Evolutionary conservation across 2,329 filamentous ascomycete species (phyloP), one percentile per base, ranked within the genome.

Genomic region (Sclerotinia sclerotiorum): DNA sequence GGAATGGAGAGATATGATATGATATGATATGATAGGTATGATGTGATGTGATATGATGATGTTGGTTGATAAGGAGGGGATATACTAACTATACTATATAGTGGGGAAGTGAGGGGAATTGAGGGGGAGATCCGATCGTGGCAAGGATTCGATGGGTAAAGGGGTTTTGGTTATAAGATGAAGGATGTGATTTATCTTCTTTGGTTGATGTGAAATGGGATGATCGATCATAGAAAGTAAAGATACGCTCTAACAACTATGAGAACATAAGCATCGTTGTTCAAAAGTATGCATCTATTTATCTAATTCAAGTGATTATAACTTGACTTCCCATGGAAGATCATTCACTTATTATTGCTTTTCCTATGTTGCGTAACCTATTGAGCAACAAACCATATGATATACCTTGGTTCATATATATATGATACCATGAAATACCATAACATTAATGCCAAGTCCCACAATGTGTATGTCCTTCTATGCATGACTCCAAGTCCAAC

Each of bases 401-500:
- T 24, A 24, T 49, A 51, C 60, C 46, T 62, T 62, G 29, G 21
- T 7, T 24, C 58, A 39, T 17, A 24, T 10, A 35, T 62, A 39
- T 39, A 39, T 62, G 55, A 58, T 42, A 57, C 35, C 35, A 62
- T 62, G 39, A 24, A 17, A 51, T 62, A 51, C 32, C 46, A 46
- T 32, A 35, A n/a, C 27, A 61, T 44, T 35, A 51, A 19, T 62
- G 29, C 46, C 7, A 62, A 51, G 60, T 21, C 46, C 60, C 60
- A 39, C 46, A 51, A 27, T 39, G 60, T 51, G 60, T 51, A 39
- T 39, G 39, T 51, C 46, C 48, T 15, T 62, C 58, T 62, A 62
- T 39, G 46, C 60, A 62, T 24, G 46, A 62, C 60, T 55, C 61
- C 61, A 10, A 54, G 61, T 64, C 54, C 29, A 60, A 60, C 24